Evolutionary conservation across 768 basidiomycete species (phyloP).

Genomic region (Mycena floridula): DNA sequence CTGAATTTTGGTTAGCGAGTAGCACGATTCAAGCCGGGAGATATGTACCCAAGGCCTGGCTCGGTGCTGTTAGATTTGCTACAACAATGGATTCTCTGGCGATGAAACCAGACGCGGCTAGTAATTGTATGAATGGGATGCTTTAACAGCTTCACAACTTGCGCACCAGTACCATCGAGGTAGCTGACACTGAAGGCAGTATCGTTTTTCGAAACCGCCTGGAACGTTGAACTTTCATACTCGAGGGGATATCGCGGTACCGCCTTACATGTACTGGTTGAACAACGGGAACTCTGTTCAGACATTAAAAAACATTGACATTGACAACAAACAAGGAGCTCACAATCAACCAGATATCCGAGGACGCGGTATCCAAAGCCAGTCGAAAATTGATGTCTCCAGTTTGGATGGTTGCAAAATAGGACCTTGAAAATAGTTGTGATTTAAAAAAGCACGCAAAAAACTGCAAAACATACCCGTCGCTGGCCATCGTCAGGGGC

Average conservation of each 20-base stretch:
- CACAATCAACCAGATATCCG: slow-evolving; percentile 70
- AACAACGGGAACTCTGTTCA: slow-evolving; percentile 57
- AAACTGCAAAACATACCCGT: slow-evolving; percentile 33
- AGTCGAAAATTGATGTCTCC: slow-evolving; percentile 65
- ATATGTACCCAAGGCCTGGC: slow-evolving; percentile 63
- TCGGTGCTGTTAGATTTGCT: slow-evolving; percentile 50
- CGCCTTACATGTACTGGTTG: slow-evolving; percentile 42
- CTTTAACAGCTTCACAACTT: too few species aligned
- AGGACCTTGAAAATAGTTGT: slow-evolving; percentile 42
- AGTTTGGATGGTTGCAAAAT: slow-evolving; percentile 53
- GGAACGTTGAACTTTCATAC: slow-evolving; percentile 63
- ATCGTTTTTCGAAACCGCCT: slow-evolving; percentile 50
- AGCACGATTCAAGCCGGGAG: too few species aligned
- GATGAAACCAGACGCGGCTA: slow-evolving; percentile 66
- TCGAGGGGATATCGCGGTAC: slow-evolving; percentile 68
- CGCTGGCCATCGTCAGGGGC: slow-evolving; percentile 36
- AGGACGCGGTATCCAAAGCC: slow-evolving; percentile 69
- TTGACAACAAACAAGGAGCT: too few species aligned
- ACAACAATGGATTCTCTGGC: slow-evolving; percentile 58
- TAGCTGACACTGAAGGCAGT: slow-evolving; percentile 58
- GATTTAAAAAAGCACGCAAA: slow-evolving; percentile 1
- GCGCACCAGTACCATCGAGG: slow-evolving; percentile 64
- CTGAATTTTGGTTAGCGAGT: too few species aligned
- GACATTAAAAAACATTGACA: too few species aligned
- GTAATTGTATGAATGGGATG: too few species aligned